A percentile compares a stretch with the other conserved stretches of the same genome.
phyloP scores from a whole-genome alignment of 352 stramenopile genomes.

The Blastocystis sp. region DNA sequence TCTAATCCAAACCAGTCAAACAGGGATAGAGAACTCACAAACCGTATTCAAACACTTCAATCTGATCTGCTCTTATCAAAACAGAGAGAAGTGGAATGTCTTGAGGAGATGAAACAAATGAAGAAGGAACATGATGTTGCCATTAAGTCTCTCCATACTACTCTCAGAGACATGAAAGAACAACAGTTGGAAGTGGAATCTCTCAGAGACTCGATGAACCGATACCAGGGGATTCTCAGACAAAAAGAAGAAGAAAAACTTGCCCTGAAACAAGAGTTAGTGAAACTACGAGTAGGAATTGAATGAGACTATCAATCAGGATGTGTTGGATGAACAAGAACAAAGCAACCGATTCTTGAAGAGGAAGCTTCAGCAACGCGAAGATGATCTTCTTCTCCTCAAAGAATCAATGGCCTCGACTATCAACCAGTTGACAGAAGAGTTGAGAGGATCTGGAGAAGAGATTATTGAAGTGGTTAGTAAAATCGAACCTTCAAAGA shows the following conservation, averaged over 20 bases:
- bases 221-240: neutral
- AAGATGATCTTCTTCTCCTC: too few species aligned
- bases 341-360: neutral
- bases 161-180: neutral
- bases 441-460: too few species aligned
- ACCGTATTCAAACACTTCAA: too few species aligned
- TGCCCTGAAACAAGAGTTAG: neutral
- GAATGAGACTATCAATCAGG: neutral
- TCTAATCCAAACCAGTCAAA: too few species aligned
- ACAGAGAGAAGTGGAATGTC: neutral
- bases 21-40: too few species aligned
- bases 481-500: too few species aligned
- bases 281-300: neutral
- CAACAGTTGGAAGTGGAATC: neutral
- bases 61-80: too few species aligned
- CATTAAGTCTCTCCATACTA: neutral
- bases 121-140: neutral
- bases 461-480: too few species aligned
- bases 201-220: neutral
- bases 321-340: neutral
- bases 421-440: too few species aligned
- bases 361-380: neutral
- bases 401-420: too few species aligned
- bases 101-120: neutral
- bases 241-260: neutral